Conservation (phyloP, 78 protist species). For the Parvularia atlantis region DNA sequence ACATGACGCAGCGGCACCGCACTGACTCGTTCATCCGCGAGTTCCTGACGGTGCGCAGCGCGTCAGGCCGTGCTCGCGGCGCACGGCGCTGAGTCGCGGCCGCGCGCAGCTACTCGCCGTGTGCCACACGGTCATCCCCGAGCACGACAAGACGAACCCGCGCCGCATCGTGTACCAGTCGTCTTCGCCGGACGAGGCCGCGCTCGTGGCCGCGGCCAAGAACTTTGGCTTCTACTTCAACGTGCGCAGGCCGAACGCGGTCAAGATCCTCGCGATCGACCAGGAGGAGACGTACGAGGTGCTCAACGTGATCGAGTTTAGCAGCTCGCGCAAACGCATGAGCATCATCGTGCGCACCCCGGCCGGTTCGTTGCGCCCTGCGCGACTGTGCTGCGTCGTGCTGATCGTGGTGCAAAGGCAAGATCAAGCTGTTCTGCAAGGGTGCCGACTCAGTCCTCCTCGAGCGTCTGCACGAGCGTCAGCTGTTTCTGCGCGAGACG, state of each 20-base stretch:
- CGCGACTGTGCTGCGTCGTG: neutral
- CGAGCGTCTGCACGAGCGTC: neutral
- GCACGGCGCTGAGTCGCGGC: too few relatives aligned
- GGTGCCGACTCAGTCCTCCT: conserved; percentile 75
- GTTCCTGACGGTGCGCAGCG: conserved; percentile 12
- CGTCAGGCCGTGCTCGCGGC: too few relatives aligned
- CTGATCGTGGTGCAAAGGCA: neutral
- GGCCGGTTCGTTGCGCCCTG: neutral
- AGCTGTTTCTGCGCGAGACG: too few relatives aligned
- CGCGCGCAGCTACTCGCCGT: conserved; percentile 44
- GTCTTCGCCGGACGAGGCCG: conserved; percentile 84
- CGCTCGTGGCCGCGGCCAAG: conserved; percentile 63
- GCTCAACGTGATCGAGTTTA: conserved; percentile 46
- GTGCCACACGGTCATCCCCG: conserved; percentile 62
- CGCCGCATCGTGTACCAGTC: conserved; percentile 32
- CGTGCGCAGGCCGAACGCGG: conserved; percentile 8
- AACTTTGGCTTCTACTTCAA: conserved; percentile 51
- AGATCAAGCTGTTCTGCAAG: conserved; percentile 38
- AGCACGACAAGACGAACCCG: neutral
- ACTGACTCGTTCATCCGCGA: conserved; percentile 14
- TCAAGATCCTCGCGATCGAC: conserved; percentile 13
- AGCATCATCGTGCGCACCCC: conserved; percentile 33
- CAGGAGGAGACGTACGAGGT: conserved; percentile 12
- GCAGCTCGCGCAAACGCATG: conserved; percentile 62
- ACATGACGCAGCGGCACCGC: conserved; percentile 1